Evolutionary conservation across 2,329 filamentous ascomycete genomes (phyloP).

Genomic region (Myriosclerotinia duriaeana): DNA sequence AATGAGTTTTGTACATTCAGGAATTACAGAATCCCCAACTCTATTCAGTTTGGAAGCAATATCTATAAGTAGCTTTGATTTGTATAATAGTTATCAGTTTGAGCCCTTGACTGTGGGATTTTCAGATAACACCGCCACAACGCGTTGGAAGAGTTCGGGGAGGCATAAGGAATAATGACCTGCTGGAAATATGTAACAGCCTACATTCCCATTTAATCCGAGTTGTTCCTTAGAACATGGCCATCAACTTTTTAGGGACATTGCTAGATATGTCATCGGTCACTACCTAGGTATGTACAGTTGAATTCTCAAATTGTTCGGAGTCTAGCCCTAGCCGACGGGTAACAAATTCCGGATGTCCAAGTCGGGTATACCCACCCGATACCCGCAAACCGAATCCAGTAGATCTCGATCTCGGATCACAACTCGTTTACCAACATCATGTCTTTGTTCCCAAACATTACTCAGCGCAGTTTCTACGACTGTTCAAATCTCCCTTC

Average conservation of each 20-base stretch:
- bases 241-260: neutral
- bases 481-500: neutral
- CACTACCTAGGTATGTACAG: neutral
- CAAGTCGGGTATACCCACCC: neutral
- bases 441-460: neutral
- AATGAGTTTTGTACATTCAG: neutral
- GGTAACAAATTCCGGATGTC: neutral
- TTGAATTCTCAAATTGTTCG: neutral
- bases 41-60: neutral
- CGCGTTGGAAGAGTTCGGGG: neutral
- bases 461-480: neutral
- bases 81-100: neutral
- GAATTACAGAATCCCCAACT: neutral
- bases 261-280: neutral
- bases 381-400: neutral
- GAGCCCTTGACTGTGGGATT: neutral
- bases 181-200: neutral
- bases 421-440: neutral
- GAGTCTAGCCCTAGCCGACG: neutral
- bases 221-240: too few relatives aligned
- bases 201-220: neutral
- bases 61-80: neutral
- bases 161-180: neutral
- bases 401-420: too few relatives aligned
- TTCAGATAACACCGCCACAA: too few relatives aligned